Percentiles rank a stretch among this genome's conserved stretches.
These are phyloP conservation scores for Aspergillus bridgeri DNA, from an alignment of 495 filamentous ascomycete genomes.

Conservation along the genomic window DNA sequence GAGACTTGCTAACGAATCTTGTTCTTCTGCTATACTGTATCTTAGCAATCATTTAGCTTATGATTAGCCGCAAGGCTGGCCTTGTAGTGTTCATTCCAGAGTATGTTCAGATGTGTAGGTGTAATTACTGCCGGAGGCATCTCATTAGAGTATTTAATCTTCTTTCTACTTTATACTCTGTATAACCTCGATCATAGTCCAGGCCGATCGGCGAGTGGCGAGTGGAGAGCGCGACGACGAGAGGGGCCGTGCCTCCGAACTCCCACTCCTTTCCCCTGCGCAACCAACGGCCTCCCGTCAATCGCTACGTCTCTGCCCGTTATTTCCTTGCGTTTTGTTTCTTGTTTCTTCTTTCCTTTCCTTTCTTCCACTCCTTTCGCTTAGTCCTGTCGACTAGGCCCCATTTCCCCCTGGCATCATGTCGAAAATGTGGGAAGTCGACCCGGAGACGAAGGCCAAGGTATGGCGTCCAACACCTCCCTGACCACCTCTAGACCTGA, in stretches of 20 bases:
- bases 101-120: slow-evolving; percentile 4
- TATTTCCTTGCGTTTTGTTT: not conserved
- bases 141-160: too few relatives aligned
- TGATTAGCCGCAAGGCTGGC: slow-evolving; percentile 33
- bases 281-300: not conserved
- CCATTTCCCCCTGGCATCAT: slow-evolving; percentile 19
- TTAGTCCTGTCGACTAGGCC: not conserved
- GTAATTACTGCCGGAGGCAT: too few relatives aligned
- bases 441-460: slow-evolving; percentile 92
- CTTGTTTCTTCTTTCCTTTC: not conserved
- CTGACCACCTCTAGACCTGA: slow-evolving; percentile 2
- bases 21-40: slow-evolving; percentile 45
- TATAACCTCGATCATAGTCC: too few relatives aligned
- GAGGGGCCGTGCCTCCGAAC: not conserved
- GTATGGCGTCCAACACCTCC: slow-evolving; percentile 42
- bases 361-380: not conserved
- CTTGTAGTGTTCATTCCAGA: slow-evolving; percentile 21
- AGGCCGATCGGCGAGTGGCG: not conserved
- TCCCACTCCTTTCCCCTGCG: not conserved
- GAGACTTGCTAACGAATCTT: slow-evolving; percentile 41
- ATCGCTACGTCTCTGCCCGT: slow-evolving; percentile 1
- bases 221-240: not conserved
- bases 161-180: too few relatives aligned
- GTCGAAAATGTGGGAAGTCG: slow-evolving; percentile 91
- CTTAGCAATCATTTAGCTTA: slow-evolving; percentile 48